Evolutionary conservation across 1,284 basidiomycete genomes (phyloP), one percentile per base, ranked within the genome.

Genomic region (Moesziomyces sp.): DNA sequence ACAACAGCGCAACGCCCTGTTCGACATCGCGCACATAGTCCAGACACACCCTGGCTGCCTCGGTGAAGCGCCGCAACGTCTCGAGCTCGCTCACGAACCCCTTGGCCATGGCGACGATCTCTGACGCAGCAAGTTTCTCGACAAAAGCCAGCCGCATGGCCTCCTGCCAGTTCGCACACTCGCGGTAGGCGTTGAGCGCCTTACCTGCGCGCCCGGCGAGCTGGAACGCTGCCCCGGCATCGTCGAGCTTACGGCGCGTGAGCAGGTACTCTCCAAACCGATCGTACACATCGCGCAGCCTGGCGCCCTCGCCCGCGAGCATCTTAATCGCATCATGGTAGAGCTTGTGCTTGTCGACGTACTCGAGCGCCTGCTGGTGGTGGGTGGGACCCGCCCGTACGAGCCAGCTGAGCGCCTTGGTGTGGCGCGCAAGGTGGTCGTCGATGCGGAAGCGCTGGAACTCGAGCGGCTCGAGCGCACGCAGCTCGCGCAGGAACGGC

Each of bases 361-460:
- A 99, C 24, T 86, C 86, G 65, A 93, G 84, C 1, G 92, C 92
- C 78, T 95, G 92, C 0, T 91, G 89, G 76, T 96, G 94, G 49
- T 88, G 87, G 10, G 88, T 88, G 85, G 59, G 53, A 89, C 93
- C 94, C 40, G 92, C 91, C 13, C 89, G 86, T 56, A 88, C 87
- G 14, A 99, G 87, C 84, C 94, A 91, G 35, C 83, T 84, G 49
- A 99, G 85, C 2, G 96, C 97, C 62, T 89, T 91, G 52, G 87
- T 86, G 74, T 92, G 85, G 40, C 93, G 89, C 76, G 89, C 90
- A 35, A 99, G 88, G 84, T 97, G 90, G 81, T 98, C 94, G 82
- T 99, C 95, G 70, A 99, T 98, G 70, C 89, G 89, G 86, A 93
- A 97, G 42, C 90, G 87, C 78, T 98, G 95, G 78, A 96, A 93